Conservation (phyloP, 306 rosid genomes). For the Dalbergia cultrata region DNA sequence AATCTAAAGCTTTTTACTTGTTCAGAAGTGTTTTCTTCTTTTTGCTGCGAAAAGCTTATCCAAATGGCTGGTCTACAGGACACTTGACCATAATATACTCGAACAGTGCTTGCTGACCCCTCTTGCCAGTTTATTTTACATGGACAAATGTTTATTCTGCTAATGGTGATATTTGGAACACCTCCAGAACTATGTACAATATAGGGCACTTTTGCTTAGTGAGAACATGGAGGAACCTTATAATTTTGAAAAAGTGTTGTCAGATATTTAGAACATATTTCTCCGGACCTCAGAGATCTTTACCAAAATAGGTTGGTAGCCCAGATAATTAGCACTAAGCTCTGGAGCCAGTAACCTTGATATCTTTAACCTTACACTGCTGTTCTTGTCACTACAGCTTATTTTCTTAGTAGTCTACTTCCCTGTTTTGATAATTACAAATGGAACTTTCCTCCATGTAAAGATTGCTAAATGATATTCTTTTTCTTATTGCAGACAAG, state of each 20-base stretch:
- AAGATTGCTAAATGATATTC: slow-evolving; percentile 6
- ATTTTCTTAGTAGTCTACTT: not conserved
- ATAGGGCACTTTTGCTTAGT: not conserved
- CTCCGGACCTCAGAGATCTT: slow-evolving; percentile 1
- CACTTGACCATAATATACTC: not conserved
- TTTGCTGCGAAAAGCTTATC: not conserved
- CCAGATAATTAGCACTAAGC: not conserved
- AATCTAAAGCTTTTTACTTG: not conserved
- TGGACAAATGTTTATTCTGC: not conserved
- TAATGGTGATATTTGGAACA: not conserved
- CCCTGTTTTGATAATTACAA: slow-evolving; percentile 4
- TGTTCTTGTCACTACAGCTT: not conserved
- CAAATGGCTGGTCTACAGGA: not conserved
- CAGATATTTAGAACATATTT: not conserved
- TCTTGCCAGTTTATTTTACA: slow-evolving; percentile 1
- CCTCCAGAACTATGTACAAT: not conserved
- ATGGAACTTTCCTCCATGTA: not conserved
- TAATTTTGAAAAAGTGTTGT: slow-evolving; percentile 8
- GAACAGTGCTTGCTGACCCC: not conserved
- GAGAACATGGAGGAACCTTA: not conserved
- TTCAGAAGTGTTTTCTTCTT: not conserved
- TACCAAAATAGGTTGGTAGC: not conserved
- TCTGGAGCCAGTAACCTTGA: not conserved
- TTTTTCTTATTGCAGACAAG: slow-evolving; percentile 69
- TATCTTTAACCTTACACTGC: not conserved